Percentiles rank a stretch among this genome's conserved stretches.
Conservation (phyloP, 306 rosid species). For the Gynostemma pentaphyllum region DNA sequence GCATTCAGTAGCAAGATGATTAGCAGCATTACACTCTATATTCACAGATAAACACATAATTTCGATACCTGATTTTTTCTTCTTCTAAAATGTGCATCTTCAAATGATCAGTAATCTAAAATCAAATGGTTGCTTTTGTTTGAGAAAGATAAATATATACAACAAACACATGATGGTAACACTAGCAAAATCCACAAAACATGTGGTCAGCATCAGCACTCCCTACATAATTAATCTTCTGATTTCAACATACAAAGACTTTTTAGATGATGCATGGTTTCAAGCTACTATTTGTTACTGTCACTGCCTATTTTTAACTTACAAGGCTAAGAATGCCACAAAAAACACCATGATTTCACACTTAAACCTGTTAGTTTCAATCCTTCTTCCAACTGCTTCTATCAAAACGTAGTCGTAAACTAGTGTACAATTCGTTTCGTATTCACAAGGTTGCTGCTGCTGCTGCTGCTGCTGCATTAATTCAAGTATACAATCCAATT, state of each 20-base stretch:
- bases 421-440: constrained; percentile 10
- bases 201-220: constrained; percentile 5
- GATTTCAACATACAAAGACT: not conserved
- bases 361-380: constrained; percentile 2
- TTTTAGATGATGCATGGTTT: constrained; percentile 6
- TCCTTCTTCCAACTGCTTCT: constrained; percentile 2
- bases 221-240: not conserved
- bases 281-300: constrained; percentile 5
- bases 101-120: not conserved
- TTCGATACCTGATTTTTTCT: too few species aligned
- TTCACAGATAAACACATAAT: not conserved
- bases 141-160: constrained; percentile 1
- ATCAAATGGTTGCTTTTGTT: constrained; percentile 9
- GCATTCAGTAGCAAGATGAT: not conserved
- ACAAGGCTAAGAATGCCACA: not conserved
- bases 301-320: constrained; percentile 2
- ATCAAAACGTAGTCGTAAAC: constrained; percentile 3
- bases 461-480: constrained; percentile 7
- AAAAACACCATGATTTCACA: not conserved
- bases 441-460: constrained; percentile 9
- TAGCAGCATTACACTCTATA: not conserved
- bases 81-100: not conserved
- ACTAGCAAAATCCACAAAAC: constrained; percentile 10
- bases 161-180: not conserved
- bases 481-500: not conserved